phyloP scores from a whole-genome alignment of 805 yeast genomes.

The Komagataella pseudopastoris region DNA sequence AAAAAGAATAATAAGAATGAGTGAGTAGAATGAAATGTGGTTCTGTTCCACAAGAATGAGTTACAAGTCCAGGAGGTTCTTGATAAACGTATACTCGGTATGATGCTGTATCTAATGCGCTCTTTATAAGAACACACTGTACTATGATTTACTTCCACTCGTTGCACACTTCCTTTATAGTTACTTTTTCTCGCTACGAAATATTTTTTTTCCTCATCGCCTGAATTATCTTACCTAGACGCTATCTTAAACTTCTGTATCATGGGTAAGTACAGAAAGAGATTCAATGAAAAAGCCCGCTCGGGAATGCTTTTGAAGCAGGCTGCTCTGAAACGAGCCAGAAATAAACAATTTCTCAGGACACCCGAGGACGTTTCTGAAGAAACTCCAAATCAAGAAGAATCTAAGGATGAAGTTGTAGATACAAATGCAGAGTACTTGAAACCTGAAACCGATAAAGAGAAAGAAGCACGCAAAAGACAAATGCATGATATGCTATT shows the following conservation, averaged over 20 bases:
- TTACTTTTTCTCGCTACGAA: not conserved
- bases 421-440: slow-evolving; percentile 39
- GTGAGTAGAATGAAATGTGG: too few species aligned
- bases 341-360: slow-evolving; percentile 57
- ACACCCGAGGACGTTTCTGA: slow-evolving; percentile 25
- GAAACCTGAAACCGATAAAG: slow-evolving; percentile 50
- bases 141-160: not conserved
- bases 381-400: slow-evolving; percentile 5
- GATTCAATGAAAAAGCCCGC: slow-evolving; percentile 80
- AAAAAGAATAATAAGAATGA: too few species aligned
- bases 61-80: too few species aligned
- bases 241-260: not conserved
- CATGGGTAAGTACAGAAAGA: slow-evolving; percentile 74
- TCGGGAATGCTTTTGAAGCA: slow-evolving; percentile 75
- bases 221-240: not conserved
- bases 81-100: too few species aligned
- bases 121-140: too few species aligned
- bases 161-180: not conserved
- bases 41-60: too few species aligned
- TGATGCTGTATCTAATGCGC: too few species aligned
- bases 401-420: slow-evolving; percentile 6
- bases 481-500: slow-evolving; percentile 44
- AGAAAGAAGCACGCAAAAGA: slow-evolving; percentile 51
- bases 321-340: slow-evolving; percentile 47
- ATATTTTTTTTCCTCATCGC: not conserved